Percentiles rank a stretch among this genome's conserved stretches.
Evolutionary conservation across 2,329 filamentous ascomycete genomes (phyloP).

Genomic region (Phialophora verrucosa): DNA sequence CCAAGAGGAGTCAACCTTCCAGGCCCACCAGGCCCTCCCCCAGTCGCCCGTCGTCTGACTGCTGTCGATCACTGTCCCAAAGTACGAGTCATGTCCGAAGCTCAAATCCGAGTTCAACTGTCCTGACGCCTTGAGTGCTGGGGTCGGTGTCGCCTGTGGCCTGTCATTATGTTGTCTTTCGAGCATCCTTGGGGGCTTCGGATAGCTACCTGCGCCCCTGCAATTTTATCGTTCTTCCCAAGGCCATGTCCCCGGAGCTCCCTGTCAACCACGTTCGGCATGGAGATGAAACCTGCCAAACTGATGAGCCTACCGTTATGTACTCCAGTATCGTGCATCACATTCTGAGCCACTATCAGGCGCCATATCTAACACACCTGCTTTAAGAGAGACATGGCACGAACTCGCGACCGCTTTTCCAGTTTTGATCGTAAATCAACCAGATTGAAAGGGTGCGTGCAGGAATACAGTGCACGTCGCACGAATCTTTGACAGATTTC

Average conservation of each 20-base stretch:
- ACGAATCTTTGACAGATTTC: slow-evolving; percentile 30
- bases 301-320: neutral
- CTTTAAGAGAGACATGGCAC: neutral
- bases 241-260: slow-evolving; percentile 32
- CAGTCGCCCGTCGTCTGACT: slow-evolving; percentile 9
- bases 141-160: slow-evolving; percentile 3
- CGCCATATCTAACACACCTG: neutral
- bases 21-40: neutral
- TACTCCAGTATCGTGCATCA: slow-evolving; percentile 4
- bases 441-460: slow-evolving; percentile 9
- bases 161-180: slow-evolving; percentile 15
- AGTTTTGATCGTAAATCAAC: neutral
- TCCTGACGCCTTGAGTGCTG: neutral
- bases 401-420: slow-evolving; percentile 23
- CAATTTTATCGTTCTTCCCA: slow-evolving; percentile 29
- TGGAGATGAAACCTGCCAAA: slow-evolving; percentile 15
- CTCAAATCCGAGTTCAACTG: neutral
- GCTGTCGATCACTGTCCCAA: slow-evolving; percentile 20
- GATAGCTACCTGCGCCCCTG: slow-evolving; percentile 17
- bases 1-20: neutral
- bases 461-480: slow-evolving; percentile 10
- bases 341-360: neutral
- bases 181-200: slow-evolving; percentile 1
- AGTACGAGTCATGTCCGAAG: slow-evolving; percentile 11
- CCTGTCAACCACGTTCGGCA: slow-evolving; percentile 34